A percentile compares a stretch with the other conserved stretches of the same genome.
These are phyloP conservation scores for Albugo candida DNA, from an alignment of 352 stramenopile genomes.

Conservation along the genomic window DNA sequence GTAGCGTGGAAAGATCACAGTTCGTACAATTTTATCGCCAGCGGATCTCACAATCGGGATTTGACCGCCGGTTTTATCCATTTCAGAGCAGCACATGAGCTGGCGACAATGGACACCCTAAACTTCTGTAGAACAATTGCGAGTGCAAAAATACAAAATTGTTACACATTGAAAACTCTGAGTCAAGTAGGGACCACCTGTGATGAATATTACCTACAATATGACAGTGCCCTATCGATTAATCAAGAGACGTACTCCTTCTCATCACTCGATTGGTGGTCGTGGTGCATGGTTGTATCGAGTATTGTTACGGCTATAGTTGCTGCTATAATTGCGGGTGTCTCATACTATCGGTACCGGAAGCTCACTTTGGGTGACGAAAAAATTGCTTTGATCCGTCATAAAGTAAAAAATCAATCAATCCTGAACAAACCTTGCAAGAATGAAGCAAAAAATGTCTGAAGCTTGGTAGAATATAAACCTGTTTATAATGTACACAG, in stretches of 20 bases:
- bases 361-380: too few relatives aligned
- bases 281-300: slow-evolving; percentile 32
- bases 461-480: too few relatives aligned
- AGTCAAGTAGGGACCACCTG: slow-evolving; percentile 31
- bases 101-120: too few relatives aligned
- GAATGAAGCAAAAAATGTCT: too few relatives aligned
- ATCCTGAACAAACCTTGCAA: too few relatives aligned
- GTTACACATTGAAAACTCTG: slow-evolving; percentile 50
- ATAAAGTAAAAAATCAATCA: too few relatives aligned
- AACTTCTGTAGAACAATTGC: too few relatives aligned
- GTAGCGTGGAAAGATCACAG: slow-evolving; percentile 41
- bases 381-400: too few relatives aligned
- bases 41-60: slow-evolving; percentile 39
- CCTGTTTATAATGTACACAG: too few relatives aligned
- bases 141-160: slow-evolving; percentile 9
- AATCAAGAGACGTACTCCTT: slow-evolving; percentile 3
- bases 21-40: slow-evolving; percentile 51
- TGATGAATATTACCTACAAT: slow-evolving; percentile 46
- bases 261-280: slow-evolving; percentile 15
- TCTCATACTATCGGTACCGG: too few relatives aligned
- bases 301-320: slow-evolving; percentile 30
- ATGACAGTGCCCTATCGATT: slow-evolving; percentile 32
- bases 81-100: slow-evolving; percentile 18
- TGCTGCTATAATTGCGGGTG: slow-evolving; percentile 2
- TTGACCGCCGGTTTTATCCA: slow-evolving; percentile 47